phyloP scores from a whole-genome alignment of 208 protist genomes.

The Leishmania aethiopica region DNA sequence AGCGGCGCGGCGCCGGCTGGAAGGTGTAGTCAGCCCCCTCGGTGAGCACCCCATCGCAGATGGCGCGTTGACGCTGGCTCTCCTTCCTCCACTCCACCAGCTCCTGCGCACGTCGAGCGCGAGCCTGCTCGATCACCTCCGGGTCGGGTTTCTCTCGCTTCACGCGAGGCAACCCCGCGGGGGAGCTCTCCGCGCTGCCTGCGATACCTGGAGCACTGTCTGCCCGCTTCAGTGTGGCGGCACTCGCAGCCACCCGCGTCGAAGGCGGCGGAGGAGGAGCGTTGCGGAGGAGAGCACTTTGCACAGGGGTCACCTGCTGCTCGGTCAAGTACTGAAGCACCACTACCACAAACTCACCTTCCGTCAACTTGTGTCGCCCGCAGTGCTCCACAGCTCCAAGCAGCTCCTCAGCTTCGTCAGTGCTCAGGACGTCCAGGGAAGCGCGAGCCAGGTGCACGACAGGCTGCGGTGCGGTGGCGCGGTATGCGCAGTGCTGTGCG shows the following conservation, averaged over 20 bases:
- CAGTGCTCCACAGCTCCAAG: constrained; percentile 48
- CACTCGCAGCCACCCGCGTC: constrained; percentile 4
- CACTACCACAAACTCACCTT: constrained; percentile 51
- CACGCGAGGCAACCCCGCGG: constrained; percentile 17
- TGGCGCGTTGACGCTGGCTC: constrained; percentile 26
- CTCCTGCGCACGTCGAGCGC: constrained; percentile 41
- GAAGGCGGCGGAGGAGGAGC: constrained; percentile 12
- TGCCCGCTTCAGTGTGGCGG: constrained; percentile 18
- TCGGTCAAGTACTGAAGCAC: constrained; percentile 29
- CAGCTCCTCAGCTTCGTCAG: constrained; percentile 68
- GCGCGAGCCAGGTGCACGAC: constrained; percentile 57
- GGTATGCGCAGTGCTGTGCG: constrained; percentile 29
- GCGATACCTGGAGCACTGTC: constrained; percentile 11
- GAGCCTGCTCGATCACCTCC: constrained; percentile 41
- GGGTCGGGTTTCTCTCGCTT: constrained; percentile 54
- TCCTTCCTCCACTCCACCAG: constrained; percentile 47
- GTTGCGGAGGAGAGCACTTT: constrained; percentile 12
- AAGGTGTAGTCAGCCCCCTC: constrained; percentile 47
- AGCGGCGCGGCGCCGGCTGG: constrained; percentile 49
- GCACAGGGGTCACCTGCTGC: constrained; percentile 3
- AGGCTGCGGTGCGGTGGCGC: constrained; percentile 34
- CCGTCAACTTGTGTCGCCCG: constrained; percentile 32
- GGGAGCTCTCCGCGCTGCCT: constrained; percentile 18
- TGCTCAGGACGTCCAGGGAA: constrained; percentile 55
- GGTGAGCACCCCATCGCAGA: constrained; percentile 31